Evolutionary conservation across 2,329 filamentous ascomycete genomes (phyloP).

Genomic region (Colletotrichum sp.): DNA sequence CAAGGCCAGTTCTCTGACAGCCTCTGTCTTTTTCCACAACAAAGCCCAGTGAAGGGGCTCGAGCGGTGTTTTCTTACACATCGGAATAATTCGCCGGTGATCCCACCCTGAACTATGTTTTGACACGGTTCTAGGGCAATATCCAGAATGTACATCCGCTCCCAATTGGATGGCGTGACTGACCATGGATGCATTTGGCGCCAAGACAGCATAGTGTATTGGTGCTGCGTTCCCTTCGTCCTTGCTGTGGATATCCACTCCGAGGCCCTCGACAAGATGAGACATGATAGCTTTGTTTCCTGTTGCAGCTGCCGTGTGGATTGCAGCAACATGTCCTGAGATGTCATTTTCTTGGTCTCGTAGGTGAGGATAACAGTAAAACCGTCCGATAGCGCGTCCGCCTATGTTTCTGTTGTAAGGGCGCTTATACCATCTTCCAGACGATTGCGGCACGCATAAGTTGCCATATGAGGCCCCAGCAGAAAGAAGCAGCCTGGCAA

Average conservation of each 20-base stretch:
- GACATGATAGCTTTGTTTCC: neutral
- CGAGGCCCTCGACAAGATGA: neutral
- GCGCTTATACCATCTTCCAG: neutral
- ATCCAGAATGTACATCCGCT: neutral
- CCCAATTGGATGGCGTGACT: neutral
- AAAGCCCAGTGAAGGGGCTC: neutral
- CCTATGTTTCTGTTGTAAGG: neutral
- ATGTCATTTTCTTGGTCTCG: neutral
- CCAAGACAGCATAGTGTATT: neutral
- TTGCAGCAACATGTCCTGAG: neutral
- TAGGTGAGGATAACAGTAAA: neutral
- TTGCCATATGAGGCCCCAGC: neutral
- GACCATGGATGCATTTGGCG: neutral
- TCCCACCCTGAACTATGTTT: neutral
- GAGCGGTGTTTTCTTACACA: neutral
- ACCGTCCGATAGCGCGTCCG: neutral
- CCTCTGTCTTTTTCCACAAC: neutral
- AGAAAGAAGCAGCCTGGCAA: neutral
- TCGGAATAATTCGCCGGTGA: neutral
- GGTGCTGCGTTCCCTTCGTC: neutral
- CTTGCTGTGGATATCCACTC: neutral
- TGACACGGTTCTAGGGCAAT: neutral
- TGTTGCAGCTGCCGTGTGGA: neutral
- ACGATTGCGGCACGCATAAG: neutral
- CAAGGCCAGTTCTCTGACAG: neutral